phyloP scores from a whole-genome alignment of 169 alveolate genomes.

The Haemoproteus tartakovskyi region DNA sequence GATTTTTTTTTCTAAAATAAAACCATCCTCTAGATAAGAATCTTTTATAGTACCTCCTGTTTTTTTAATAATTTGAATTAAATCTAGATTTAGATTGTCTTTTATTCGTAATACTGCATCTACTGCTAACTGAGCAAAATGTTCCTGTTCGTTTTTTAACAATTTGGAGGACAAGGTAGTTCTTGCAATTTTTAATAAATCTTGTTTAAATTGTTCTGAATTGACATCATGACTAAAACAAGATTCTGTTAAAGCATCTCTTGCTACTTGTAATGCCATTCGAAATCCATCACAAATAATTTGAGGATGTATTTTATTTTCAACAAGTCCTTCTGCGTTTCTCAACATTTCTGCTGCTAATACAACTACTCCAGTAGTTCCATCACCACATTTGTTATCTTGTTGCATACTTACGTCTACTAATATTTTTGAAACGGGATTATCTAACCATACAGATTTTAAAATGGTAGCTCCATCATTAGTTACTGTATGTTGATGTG shows the following conservation, averaged over 20 bases:
- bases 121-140: constrained; percentile 95
- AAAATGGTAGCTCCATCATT: constrained; percentile 99
- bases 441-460: constrained; percentile 96
- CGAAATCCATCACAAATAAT: constrained; percentile 87
- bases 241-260: constrained; percentile 81
- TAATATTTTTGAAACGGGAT: constrained; percentile 98
- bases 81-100: constrained; percentile 83
- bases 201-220: constrained; percentile 85
- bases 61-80: constrained; percentile 93
- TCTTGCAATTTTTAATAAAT: constrained; percentile 93
- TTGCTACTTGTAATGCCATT: constrained; percentile 90
- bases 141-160: constrained; percentile 92
- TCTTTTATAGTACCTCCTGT: constrained; percentile 97
- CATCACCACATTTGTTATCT: constrained; percentile 92
- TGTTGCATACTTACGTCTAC: constrained; percentile 92
- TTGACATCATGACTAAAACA: constrained; percentile 85
- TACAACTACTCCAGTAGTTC: constrained; percentile 98
- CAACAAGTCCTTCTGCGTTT: constrained; percentile 95
- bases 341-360: constrained; percentile 98
- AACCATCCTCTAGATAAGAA: constrained; percentile 98
- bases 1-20: constrained; percentile 95
- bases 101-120: constrained; percentile 94
- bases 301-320: constrained; percentile 97
- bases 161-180: constrained; percentile 98
- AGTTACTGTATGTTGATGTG: constrained; percentile 91